Evolutionary conservation across 805 yeast genomes (phyloP), one percentile per base, ranked within the genome.

Genomic region (Wilhelminamyces savonicus): DNA sequence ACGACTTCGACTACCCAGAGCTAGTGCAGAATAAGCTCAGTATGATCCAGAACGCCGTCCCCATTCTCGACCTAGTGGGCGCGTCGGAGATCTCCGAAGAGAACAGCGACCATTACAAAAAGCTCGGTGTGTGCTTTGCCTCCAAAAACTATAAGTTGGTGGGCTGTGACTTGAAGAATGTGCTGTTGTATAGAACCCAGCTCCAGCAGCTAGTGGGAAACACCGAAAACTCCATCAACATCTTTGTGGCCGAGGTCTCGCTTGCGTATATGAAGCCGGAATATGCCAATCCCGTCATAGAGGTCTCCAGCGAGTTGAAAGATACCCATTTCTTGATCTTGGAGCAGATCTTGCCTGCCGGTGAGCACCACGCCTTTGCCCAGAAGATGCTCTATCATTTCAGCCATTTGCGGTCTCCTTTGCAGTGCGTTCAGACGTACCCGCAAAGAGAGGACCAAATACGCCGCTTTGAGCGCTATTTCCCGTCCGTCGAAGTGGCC

Each of bases 241-340:
- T 83, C 2, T 84, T 80, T 46, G 66, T 85, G 23, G 90, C 94
- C 1, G 94, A 83, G 50, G 94, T 84, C 4, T 82, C 94, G 0
- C 54, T 84, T 32, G 87, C 90, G 0, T 84, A 83, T 50, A 83
- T 84, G 92, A 60, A 66, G 22, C 78, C 82, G 9, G 65, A 64
- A 21, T 63, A 67, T 32, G 85, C 94, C 5, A 78, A 84, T 46
- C 62, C 66, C 2, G 69, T 84, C 6, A 73, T 84, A 21, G 40
- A 54, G 16, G 56, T 64, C 39, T 59, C 76, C 2, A 59, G 78
- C 4, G 47, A 56, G 2, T 53, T 74, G 11, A 59, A 68, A 3
- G 62, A 68, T 24, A 57, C 80, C 2, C 84, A 80, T 46, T 77
- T 83, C 36, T 42, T 81, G 1, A 62, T 82, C 3, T 54, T 84